These are phyloP conservation scores for Thalassiosira profunda DNA, from an alignment of 108 stramenopile species.

Conservation along the genomic window DNA sequence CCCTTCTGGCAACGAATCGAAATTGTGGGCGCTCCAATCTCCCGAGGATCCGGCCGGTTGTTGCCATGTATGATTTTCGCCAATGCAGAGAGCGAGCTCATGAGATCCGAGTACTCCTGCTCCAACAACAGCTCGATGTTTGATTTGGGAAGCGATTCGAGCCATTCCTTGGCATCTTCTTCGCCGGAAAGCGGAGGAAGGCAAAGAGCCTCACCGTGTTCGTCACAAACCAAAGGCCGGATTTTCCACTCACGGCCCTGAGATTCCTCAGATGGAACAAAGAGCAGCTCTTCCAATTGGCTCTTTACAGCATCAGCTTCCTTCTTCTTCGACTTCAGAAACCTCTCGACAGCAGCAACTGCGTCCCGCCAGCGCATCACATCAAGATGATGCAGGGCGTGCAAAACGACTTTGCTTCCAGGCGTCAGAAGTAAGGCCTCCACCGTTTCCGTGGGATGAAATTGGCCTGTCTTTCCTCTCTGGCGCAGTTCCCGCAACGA, in stretches of 20 bases:
- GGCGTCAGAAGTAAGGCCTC: not conserved
- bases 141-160: slow-evolving; percentile 2
- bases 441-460: not conserved
- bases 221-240: slow-evolving; percentile 9
- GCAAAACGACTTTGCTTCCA: slow-evolving; percentile 4
- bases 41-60: not conserved
- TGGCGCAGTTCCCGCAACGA: slow-evolving; percentile 7
- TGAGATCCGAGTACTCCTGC: slow-evolving; percentile 7
- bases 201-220: slow-evolving; percentile 18
- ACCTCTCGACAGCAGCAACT: slow-evolving; percentile 5
- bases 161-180: slow-evolving; percentile 5
- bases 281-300: slow-evolving; percentile 17
- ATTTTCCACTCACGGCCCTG: slow-evolving; percentile 14
- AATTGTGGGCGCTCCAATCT: not conserved
- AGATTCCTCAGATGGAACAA: not conserved
- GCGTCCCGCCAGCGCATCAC: slow-evolving; percentile 38
- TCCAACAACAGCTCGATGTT: slow-evolving; percentile 27
- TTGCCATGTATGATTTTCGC: slow-evolving; percentile 17
- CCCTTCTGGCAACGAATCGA: slow-evolving; percentile 1
- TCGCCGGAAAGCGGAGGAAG: slow-evolving; percentile 2
- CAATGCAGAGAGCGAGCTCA: slow-evolving; percentile 18
- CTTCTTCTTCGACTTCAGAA: slow-evolving; percentile 24
- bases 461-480: not conserved
- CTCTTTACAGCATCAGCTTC: slow-evolving; percentile 3
- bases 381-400: slow-evolving; percentile 15